Evolutionary conservation across 2,329 filamentous ascomycete species (phyloP).

Genomic region (Xylariales sp.): DNA sequence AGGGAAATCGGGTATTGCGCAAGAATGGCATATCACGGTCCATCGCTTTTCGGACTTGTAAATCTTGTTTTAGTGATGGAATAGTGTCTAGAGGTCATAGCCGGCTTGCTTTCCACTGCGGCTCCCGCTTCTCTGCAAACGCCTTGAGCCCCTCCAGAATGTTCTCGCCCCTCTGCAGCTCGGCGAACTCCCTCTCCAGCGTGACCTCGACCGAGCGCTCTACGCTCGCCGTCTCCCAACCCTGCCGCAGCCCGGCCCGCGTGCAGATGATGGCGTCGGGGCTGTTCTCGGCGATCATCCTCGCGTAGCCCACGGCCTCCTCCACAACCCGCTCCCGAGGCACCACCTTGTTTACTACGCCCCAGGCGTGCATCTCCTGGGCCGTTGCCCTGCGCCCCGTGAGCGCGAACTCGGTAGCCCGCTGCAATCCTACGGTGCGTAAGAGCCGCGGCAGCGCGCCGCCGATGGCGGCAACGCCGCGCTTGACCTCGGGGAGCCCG

Average conservation of each 20-base stretch:
- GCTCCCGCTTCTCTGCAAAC: constrained; percentile 22
- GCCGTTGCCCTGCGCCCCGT: constrained; percentile 18
- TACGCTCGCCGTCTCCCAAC: constrained; percentile 22
- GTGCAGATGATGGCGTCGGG: constrained; percentile 21
- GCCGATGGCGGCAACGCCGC: constrained; percentile 18
- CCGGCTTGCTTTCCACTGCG: constrained; percentile 21
- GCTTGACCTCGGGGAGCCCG: constrained; percentile 31
- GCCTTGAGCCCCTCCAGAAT: constrained; percentile 23
- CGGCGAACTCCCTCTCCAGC: constrained; percentile 23
- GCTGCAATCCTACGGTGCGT: constrained; percentile 16
- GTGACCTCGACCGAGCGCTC: constrained; percentile 19
- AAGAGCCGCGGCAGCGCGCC: constrained; percentile 19
- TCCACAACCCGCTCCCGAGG: constrained; percentile 47
- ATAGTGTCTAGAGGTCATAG: no score
- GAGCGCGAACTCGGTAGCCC: constrained; percentile 18
- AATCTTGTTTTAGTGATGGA: no score
- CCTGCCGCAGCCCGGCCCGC: constrained; percentile 17
- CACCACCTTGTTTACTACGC: constrained; percentile 19
- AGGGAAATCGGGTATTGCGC: no score
- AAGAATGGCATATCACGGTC: no score
- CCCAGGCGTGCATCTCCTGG: constrained; percentile 19
- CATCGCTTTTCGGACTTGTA: no score
- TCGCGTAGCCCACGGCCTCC: constrained; percentile 75
- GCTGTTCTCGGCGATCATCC: constrained; percentile 34
- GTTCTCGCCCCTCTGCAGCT: constrained; percentile 23